Evolutionary conservation across 176 grass and related monocot genomes (phyloP).

Genomic region (Avena atlantica): DNA sequence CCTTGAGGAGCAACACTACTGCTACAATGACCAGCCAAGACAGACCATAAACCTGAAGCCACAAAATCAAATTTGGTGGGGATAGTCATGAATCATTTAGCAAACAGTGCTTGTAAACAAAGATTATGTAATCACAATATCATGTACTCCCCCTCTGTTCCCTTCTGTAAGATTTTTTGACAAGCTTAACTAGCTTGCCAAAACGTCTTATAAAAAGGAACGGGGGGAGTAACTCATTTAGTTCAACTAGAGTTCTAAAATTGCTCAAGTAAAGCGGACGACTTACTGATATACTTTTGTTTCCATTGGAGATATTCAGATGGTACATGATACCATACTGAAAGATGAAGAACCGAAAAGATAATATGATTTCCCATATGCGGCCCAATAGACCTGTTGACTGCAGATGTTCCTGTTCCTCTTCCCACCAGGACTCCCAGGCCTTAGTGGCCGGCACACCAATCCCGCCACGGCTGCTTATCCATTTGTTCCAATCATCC

Average conservation of each 20-base stretch:
- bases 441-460: slow-evolving; percentile 93
- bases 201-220: no score
- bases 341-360: slow-evolving; percentile 85
- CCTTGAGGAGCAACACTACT: slow-evolving; percentile 81
- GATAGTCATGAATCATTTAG: slow-evolving; percentile 15
- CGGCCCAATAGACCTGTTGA: slow-evolving; percentile 74
- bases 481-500: slow-evolving; percentile 96
- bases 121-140: neutral
- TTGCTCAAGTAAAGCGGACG: slow-evolving; percentile 24
- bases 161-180: no score
- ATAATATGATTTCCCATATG: slow-evolving; percentile 81
- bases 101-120: slow-evolving; percentile 34
- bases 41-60: slow-evolving; percentile 78
- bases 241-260: slow-evolving; percentile 39
- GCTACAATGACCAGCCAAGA: slow-evolving; percentile 94
- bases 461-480: slow-evolving; percentile 77
- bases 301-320: slow-evolving; percentile 71
- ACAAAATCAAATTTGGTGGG: slow-evolving; percentile 47
- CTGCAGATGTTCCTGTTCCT: slow-evolving; percentile 89
- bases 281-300: slow-evolving; percentile 89
- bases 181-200: no score
- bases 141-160: neutral
- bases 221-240: neutral
- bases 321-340: slow-evolving; percentile 94
- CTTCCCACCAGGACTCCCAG: slow-evolving; percentile 97